phyloP scores from a whole-genome alignment of 1,284 basidiomycete genomes.

The Phellinidium pouzarii region DNA sequence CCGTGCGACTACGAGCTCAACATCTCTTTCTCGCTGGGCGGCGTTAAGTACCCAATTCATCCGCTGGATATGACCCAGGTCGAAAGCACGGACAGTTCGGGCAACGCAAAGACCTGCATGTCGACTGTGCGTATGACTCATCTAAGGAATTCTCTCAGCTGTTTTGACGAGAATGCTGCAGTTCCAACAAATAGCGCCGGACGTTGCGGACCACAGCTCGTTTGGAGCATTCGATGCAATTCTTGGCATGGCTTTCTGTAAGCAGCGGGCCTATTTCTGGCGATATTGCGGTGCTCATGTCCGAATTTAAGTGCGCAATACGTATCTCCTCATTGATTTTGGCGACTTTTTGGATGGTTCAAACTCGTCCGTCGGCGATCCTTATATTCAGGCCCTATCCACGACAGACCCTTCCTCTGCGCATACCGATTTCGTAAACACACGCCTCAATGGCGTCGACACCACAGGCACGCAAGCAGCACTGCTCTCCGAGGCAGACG shows the following conservation, averaged over 20 bases:
- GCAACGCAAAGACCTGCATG: constrained; percentile 13
- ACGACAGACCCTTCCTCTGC: constrained; percentile 19
- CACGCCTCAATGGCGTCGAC: constrained; percentile 19
- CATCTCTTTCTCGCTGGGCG: constrained; percentile 20
- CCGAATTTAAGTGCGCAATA: constrained; percentile 37
- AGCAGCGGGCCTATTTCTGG: constrained; percentile 24
- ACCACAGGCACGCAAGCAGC: constrained; percentile 19
- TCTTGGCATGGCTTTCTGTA: constrained; percentile 53
- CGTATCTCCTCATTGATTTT: constrained; percentile 25
- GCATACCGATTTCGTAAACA: constrained; percentile 23
- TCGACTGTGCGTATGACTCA: constrained; percentile 17
- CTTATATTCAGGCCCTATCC: constrained; percentile 23
- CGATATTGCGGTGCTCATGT: constrained; percentile 24
- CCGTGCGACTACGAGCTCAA: constrained; percentile 25
- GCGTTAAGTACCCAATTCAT: constrained; percentile 20
- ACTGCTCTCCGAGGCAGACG: constrained; percentile 17
- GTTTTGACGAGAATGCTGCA: constrained; percentile 13
- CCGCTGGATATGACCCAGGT: constrained; percentile 21
- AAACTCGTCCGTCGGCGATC: constrained; percentile 21
- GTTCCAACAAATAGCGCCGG: constrained; percentile 22
- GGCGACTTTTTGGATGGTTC: constrained; percentile 26
- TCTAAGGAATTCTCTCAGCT: constrained; percentile 2
- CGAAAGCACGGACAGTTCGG: constrained; percentile 2
- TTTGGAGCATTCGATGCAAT: constrained; percentile 25
- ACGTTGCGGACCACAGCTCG: constrained; percentile 7